phyloP scores from a whole-genome alignment of 129 eudicot species.

The Lactuca sativa region DNA sequence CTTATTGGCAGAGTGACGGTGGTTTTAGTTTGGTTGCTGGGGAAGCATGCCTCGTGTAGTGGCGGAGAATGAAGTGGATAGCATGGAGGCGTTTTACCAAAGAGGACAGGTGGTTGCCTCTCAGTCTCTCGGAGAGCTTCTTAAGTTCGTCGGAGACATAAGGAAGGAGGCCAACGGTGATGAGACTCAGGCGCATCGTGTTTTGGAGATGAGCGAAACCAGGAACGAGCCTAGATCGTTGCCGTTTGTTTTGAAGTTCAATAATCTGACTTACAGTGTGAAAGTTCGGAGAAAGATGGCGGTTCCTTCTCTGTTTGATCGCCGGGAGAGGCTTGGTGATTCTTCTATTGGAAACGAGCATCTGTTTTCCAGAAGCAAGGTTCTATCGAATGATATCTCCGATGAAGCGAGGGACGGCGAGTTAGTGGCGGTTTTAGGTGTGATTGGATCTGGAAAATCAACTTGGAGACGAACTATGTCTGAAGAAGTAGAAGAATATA shows the following conservation, averaged over 20 bases:
- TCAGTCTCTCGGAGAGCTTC: slow-evolving; percentile 34
- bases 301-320: slow-evolving; percentile 15
- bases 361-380: slow-evolving; percentile 46
- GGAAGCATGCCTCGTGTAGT: slow-evolving; percentile 27
- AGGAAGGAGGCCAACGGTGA: slow-evolving; percentile 32
- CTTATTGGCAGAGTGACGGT: neutral
- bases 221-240: slow-evolving; percentile 44
- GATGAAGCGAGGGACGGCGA: slow-evolving; percentile 95
- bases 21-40: neutral
- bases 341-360: slow-evolving; percentile 28
- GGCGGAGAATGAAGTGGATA: slow-evolving; percentile 22
- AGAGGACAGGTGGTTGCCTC: slow-evolving; percentile 35
- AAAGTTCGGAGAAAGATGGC: slow-evolving; percentile 38
- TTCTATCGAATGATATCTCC: slow-evolving; percentile 68
- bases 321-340: slow-evolving; percentile 14
- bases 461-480: too few species aligned
- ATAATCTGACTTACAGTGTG: slow-evolving; percentile 49
- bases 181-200: slow-evolving; percentile 47
- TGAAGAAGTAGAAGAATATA: too few species aligned
- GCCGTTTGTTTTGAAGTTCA: slow-evolving; percentile 54
- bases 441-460: slow-evolving; percentile 90
- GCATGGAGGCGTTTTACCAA: slow-evolving; percentile 21
- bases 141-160: slow-evolving; percentile 43
- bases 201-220: slow-evolving; percentile 41
- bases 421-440: slow-evolving; percentile 83